phyloP scores from a whole-genome alignment of 2,329 filamentous ascomycete species.

The Podosphaera leucotricha region DNA sequence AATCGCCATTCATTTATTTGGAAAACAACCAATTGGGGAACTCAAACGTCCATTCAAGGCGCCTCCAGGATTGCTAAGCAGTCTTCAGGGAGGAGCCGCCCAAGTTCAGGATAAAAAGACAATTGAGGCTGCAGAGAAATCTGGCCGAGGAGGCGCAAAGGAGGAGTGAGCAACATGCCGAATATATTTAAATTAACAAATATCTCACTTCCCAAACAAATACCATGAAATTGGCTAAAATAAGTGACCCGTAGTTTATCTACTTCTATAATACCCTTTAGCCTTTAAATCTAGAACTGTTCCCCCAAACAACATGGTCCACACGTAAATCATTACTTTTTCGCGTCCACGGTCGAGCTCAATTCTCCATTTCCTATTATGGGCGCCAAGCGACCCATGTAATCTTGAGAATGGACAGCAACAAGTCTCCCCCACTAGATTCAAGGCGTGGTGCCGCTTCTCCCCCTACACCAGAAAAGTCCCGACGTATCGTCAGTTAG shows the following conservation, averaged over 20 bases:
- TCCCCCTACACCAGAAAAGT: slow-evolving; percentile 30
- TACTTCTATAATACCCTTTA: neutral
- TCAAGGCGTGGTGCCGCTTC: slow-evolving; percentile 10
- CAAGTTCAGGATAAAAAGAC: slow-evolving; percentile 79
- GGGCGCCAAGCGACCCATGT: neutral
- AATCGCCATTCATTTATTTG: slow-evolving; percentile 84
- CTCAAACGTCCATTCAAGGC: slow-evolving; percentile 93
- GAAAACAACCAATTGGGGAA: slow-evolving; percentile 67
- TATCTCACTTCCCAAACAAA: neutral
- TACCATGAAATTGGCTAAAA: neutral
- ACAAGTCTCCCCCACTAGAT: neutral
- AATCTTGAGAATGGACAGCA: neutral
- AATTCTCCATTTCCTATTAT: neutral
- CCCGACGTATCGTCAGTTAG: slow-evolving; percentile 27
- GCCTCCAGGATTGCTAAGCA: slow-evolving; percentile 57
- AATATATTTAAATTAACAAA: neutral
- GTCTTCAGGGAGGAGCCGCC: slow-evolving; percentile 39
- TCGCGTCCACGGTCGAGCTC: too few relatives aligned
- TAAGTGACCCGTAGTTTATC: neutral
- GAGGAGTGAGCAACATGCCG: slow-evolving; percentile 28
- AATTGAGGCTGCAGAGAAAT: slow-evolving; percentile 56
- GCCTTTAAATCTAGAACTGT: too few relatives aligned
- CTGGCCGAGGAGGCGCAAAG: slow-evolving; percentile 47
- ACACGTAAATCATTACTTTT: too few relatives aligned
- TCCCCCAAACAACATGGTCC: too few relatives aligned